A percentile compares a stretch with the other conserved stretches of the same genome.
Conservation (phyloP, 1,284 basidiomycete species). For the Hymenochaete sp. region DNA sequence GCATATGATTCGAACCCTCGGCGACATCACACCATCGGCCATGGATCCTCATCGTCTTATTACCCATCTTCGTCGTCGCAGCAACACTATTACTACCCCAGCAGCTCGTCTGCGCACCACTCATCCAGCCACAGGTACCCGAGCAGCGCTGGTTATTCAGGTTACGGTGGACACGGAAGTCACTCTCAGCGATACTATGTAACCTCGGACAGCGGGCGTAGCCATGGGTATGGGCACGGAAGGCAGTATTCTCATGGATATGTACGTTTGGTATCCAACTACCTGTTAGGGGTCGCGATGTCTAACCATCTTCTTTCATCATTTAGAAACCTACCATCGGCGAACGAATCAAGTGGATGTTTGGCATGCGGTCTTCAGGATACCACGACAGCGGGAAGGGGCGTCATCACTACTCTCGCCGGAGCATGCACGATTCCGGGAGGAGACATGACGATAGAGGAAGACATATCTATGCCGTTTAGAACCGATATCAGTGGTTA, state of each 20-base stretch:
- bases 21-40: constrained; percentile 6
- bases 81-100: constrained; percentile 1
- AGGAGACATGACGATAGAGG: constrained; percentile 14
- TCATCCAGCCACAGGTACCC: neutral
- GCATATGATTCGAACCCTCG: constrained; percentile 1
- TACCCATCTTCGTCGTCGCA: constrained; percentile 8
- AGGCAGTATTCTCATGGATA: too few species aligned
- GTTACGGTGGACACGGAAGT: neutral
- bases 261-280: too few species aligned
- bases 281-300: too few species aligned
- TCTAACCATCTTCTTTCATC: neutral
- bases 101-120: neutral
- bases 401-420: neutral
- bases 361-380: constrained; percentile 9
- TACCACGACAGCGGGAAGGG: constrained; percentile 14
- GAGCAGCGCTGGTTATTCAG: neutral
- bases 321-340: constrained; percentile 15
- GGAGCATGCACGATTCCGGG: constrained; percentile 6
- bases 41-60: constrained; percentile 12
- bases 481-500: neutral
- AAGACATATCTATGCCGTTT: constrained; percentile 18
- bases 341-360: constrained; percentile 15
- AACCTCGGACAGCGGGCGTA: neutral
- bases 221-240: constrained; percentile 1
- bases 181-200: neutral